Evolutionary conservation across 192 early-diverging fungal species (phyloP).

Genomic region (Phlyctochytrium bullatum): DNA sequence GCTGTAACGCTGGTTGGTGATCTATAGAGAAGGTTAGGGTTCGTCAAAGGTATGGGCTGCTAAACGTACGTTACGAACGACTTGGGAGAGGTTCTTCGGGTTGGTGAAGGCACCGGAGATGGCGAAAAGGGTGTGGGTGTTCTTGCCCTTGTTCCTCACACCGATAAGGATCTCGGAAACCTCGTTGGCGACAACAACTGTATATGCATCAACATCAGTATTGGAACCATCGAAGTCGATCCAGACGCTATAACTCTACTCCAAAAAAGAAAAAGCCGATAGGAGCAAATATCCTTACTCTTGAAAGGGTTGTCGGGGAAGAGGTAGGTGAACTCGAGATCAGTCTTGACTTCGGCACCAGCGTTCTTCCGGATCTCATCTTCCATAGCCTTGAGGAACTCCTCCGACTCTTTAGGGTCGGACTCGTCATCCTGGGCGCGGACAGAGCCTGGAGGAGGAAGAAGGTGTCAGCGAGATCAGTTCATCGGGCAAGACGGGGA

Average conservation of each 20-base stretch:
- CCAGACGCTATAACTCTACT: background rate
- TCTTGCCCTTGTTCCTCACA: background rate
- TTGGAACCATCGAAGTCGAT: too few relatives aligned
- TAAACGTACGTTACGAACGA: background rate
- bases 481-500: too few relatives aligned
- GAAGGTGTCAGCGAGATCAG: too few relatives aligned
- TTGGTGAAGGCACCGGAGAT: conserved; percentile 3
- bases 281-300: background rate
- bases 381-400: conserved; percentile 4
- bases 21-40: conserved; percentile 8
- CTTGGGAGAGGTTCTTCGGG: background rate
- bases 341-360: background rate
- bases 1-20: conserved; percentile 13
- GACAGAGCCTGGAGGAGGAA: too few relatives aligned
- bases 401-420: too few relatives aligned
- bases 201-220: too few relatives aligned
- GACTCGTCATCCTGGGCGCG: too few relatives aligned
- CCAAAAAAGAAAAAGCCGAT: background rate
- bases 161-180: background rate
- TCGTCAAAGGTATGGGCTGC: background rate
- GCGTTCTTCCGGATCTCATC: conserved; percentile 5
- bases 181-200: conserved; percentile 4
- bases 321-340: background rate
- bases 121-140: background rate
- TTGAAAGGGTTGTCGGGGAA: conserved; percentile 6